Conservation (phyloP, 1,139 yeast genomes). For the Zygotorulaspora mrakii region DNA sequence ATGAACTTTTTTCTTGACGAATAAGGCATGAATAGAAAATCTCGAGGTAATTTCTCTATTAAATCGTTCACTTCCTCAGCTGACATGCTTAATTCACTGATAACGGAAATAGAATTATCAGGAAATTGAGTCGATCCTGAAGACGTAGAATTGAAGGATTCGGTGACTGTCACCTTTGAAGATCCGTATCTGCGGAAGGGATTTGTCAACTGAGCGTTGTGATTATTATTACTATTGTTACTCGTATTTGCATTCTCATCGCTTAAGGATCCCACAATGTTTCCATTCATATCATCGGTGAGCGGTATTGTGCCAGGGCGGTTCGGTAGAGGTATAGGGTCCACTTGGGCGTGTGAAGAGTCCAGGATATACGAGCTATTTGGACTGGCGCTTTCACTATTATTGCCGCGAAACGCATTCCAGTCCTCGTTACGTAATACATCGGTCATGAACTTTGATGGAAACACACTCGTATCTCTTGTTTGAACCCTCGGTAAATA, state of each 20-base stretch:
- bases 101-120: constrained; percentile 15
- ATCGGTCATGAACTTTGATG: constrained; percentile 8
- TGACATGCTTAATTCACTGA: constrained; percentile 20
- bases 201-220: background rate
- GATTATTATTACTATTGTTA: constrained; percentile 1
- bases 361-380: constrained; percentile 19
- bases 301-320: constrained; percentile 12
- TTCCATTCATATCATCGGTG: background rate
- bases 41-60: constrained; percentile 48
- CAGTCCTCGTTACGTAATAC: constrained; percentile 8
- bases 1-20: constrained; percentile 62
- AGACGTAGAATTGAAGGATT: constrained; percentile 19
- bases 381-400: constrained; percentile 14
- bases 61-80: constrained; percentile 28
- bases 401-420: constrained; percentile 10
- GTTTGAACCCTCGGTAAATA: constrained; percentile 1
- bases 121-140: constrained; percentile 21
- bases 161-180: constrained; percentile 14
- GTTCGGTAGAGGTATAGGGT: constrained; percentile 35
- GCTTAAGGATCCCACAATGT: background rate
- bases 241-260: constrained; percentile 3
- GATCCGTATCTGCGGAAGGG: constrained; percentile 8
- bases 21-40: constrained; percentile 63
- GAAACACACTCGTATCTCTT: constrained; percentile 6
- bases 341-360: constrained; percentile 33